A percentile compares a stretch with the other conserved stretches of the same genome.
phyloP scores from a whole-genome alignment of 257 asterid genomes.

The Solanum pinnatisectum region DNA sequence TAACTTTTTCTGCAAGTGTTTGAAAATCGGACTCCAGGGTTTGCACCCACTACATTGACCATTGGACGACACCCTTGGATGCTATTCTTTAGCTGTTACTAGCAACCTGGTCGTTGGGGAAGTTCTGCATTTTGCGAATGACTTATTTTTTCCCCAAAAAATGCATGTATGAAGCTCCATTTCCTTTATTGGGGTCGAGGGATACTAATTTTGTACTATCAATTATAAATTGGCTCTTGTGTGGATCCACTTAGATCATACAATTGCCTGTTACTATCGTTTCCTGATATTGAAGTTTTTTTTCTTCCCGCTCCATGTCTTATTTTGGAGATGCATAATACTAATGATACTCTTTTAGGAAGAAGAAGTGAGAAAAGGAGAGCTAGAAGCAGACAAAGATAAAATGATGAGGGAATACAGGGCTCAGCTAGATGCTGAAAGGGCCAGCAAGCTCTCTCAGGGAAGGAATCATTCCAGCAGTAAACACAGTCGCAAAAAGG shows the following conservation, averaged over 20 bases:
- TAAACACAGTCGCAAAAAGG: constrained; percentile 56
- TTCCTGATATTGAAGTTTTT: neutral
- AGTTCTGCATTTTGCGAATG: neutral
- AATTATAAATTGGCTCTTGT: neutral
- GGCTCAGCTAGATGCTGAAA: constrained; percentile 97
- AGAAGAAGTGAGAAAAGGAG: constrained; percentile 95
- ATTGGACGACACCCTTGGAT: neutral
- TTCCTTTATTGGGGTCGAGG: neutral
- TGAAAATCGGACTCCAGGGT: neutral
- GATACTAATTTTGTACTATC: neutral
- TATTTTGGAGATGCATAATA: constrained; percentile 3
- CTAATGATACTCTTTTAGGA: constrained; percentile 61
- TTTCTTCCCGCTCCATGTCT: neutral
- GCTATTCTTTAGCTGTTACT: neutral
- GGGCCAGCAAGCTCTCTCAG: constrained; percentile 71
- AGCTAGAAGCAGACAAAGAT: constrained; percentile 97
- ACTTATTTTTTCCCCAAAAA: neutral
- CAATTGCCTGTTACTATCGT: neutral
- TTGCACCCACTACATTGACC: neutral
- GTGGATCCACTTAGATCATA: neutral
- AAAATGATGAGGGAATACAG: constrained; percentile 96
- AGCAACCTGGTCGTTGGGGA: neutral
- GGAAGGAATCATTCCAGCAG: constrained; percentile 83
- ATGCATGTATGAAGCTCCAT: neutral
- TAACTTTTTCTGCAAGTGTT: neutral